phyloP scores from a whole-genome alignment of 2,329 filamentous ascomycete genomes.

The Botrytis galanthina region DNA sequence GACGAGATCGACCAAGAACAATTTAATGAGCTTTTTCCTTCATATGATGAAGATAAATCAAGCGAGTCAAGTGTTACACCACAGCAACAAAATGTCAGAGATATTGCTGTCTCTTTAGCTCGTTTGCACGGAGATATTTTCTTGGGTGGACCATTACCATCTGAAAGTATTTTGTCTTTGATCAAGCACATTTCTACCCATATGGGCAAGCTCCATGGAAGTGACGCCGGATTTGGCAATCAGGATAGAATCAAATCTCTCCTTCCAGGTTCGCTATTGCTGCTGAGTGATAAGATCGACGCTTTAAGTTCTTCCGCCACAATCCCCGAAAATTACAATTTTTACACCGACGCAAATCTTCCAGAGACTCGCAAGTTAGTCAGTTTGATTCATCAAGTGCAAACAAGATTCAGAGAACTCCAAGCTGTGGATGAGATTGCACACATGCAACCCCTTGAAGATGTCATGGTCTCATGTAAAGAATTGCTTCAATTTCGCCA shows the following conservation, averaged over 20 bases:
- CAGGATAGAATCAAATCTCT: conserved; percentile 51
- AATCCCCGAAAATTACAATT: conserved; percentile 65
- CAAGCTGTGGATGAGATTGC: conserved; percentile 63
- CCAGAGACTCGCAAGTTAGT: conserved; percentile 73
- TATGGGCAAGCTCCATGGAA: conserved; percentile 30
- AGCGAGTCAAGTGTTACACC: conserved; percentile 23
- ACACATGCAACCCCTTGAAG: conserved; percentile 72
- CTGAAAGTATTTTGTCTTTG: conserved; percentile 32
- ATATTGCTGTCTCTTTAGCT: conserved; percentile 55
- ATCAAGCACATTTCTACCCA: conserved; percentile 34
- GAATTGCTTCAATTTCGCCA: conserved; percentile 74
- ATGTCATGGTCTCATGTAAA: conserved; percentile 73
- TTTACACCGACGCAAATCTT: conserved; percentile 81
- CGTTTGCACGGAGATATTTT: conserved; percentile 53
- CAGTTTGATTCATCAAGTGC: conserved; percentile 64
- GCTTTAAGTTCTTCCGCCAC: conserved; percentile 44
- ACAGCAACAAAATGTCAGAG: conserved; percentile 27
- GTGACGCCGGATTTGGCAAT: conserved; percentile 27
- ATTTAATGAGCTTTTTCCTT: conserved; percentile 78
- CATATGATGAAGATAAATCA: conserved; percentile 55
- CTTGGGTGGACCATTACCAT: conserved; percentile 24
- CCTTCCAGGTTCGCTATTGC: conserved; percentile 64
- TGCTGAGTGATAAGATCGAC: conserved; percentile 60
- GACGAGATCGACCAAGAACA: conserved; percentile 73
- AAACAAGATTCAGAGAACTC: conserved; percentile 70